Evolutionary conservation across 169 alveolate species (phyloP).

Genomic region (Cryptosporidium tyzzeri): DNA sequence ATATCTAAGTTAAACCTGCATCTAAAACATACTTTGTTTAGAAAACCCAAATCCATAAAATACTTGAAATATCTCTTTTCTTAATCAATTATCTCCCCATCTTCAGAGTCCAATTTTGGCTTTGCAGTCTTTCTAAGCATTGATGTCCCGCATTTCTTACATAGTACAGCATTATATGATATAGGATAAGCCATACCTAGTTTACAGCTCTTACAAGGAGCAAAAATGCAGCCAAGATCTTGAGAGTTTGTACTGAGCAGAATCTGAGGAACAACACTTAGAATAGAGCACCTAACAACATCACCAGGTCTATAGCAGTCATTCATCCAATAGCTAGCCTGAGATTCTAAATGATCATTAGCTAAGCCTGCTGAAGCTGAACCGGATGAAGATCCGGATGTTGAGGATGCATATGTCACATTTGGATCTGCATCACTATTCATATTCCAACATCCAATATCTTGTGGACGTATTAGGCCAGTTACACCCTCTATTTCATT

Average conservation of each 20-base stretch:
- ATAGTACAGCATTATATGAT: slow-evolving; percentile 72
- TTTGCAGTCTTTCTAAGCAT: slow-evolving; percentile 69
- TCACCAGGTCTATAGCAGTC: slow-evolving; percentile 73
- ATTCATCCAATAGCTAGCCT: slow-evolving; percentile 55
- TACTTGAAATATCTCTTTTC: not conserved
- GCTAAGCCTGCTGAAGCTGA: slow-evolving; percentile 9
- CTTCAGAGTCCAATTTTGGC: slow-evolving; percentile 27
- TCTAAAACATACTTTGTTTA: not conserved
- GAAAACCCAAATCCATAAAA: not conserved
- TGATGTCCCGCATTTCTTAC: slow-evolving; percentile 36
- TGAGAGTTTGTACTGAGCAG: slow-evolving; percentile 37
- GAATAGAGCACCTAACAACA: slow-evolving; percentile 40
- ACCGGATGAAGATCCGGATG: not conserved
- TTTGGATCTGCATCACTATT: slow-evolving; percentile 11
- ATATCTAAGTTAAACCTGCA: slow-evolving; percentile 1
- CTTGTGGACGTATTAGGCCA: slow-evolving; percentile 42
- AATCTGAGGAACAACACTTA: slow-evolving; percentile 60
- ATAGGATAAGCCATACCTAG: slow-evolving; percentile 69
- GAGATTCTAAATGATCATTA: slow-evolving; percentile 58
- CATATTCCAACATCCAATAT: slow-evolving; percentile 73
- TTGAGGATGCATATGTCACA: not conserved
- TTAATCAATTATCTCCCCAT: slow-evolving; percentile 1
- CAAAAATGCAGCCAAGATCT: slow-evolving; percentile 53
- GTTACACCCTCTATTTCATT: slow-evolving; percentile 44
- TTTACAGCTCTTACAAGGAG: slow-evolving; percentile 50